Base-by-base conservation (phyloP, 2,329 filamentous ascomycete genomes). In the Claviceps sp. region DNA sequence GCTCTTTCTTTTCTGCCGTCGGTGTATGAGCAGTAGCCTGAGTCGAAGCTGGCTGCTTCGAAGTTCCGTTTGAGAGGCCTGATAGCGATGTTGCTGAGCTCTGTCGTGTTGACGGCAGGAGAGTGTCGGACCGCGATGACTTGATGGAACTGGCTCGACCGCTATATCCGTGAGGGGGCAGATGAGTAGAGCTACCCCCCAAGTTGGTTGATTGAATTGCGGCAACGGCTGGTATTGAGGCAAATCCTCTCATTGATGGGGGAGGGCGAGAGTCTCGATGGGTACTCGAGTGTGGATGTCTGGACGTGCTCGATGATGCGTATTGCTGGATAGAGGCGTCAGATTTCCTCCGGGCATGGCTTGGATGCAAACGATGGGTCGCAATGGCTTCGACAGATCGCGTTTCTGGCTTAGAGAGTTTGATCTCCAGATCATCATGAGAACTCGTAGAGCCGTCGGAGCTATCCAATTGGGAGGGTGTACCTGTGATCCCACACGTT, bases 401-500 rank as follows among this genome's bases (percentile, higher is more conserved):
- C 55, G 54, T 38, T 22, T 26, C 47, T 14, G 52, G 48, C 42
- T 57, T 59, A 17, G 53, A 51, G 2, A 61, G 58, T 51, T 61
- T 66, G 59, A 71, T 70, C 57, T 72, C 69, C 41, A 70, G 58
- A 39, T 67, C 70, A 42, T 70, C 70, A 49, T 66, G 62, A 13
- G 70, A 70, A 57, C 64, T 68, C 48, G 59, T 65, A 16, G 68
- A 71, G 48, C 62, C 64, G 52, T 61, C 61, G 16, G 65, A 68
- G 58, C 69, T 73, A 50, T 64, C 65, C 17, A 52, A 40, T 4
- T 55, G 54, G 39, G 54, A 57, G 37, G 55, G 53, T 13, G 47
- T 55, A 7, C 49, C 54, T 54, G 34, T 24, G 48, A 19, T 16
- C 38, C 22, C 22, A 49, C n/a, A 6, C n/a, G 16, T 49, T 26